Evolutionary conservation across 345 rosid species (phyloP).

Genomic region (Populus alba): DNA sequence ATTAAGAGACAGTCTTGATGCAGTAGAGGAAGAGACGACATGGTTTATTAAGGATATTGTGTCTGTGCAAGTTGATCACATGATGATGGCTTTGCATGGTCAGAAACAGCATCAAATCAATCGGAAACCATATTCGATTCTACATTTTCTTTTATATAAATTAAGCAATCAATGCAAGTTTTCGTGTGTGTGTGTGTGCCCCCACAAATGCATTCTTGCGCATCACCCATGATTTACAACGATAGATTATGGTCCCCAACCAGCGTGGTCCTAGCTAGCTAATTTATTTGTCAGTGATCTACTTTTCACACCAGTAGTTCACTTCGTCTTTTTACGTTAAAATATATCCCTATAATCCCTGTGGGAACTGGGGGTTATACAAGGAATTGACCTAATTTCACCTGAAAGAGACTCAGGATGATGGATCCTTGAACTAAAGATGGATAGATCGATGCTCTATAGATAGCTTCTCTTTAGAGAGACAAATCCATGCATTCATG

Average conservation of each 20-base stretch:
- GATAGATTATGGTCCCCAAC: background rate
- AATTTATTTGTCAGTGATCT: background rate
- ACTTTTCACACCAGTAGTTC: background rate
- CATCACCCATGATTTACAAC: background rate
- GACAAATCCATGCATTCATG: too few species aligned
- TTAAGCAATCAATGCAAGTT: too few species aligned
- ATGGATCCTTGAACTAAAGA: background rate
- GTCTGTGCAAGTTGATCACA: background rate
- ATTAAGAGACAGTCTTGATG: background rate
- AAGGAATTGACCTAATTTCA: background rate
- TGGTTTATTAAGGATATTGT: background rate
- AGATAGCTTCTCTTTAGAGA: too few species aligned
- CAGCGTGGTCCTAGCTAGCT: background rate
- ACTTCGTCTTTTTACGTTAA: background rate
- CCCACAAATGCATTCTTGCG: background rate
- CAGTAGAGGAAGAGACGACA: background rate
- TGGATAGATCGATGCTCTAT: too few species aligned
- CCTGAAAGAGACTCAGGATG: background rate
- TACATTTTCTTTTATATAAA: too few species aligned
- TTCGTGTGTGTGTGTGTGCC: background rate
- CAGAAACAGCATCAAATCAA: too few species aligned
- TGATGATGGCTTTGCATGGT: background rate
- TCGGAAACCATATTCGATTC: too few species aligned
- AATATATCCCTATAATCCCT: background rate
- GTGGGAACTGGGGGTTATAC: background rate